These are phyloP conservation scores for Candida cerambycidarum DNA, from an alignment of 805 yeast species.

Conservation along the genomic window DNA sequence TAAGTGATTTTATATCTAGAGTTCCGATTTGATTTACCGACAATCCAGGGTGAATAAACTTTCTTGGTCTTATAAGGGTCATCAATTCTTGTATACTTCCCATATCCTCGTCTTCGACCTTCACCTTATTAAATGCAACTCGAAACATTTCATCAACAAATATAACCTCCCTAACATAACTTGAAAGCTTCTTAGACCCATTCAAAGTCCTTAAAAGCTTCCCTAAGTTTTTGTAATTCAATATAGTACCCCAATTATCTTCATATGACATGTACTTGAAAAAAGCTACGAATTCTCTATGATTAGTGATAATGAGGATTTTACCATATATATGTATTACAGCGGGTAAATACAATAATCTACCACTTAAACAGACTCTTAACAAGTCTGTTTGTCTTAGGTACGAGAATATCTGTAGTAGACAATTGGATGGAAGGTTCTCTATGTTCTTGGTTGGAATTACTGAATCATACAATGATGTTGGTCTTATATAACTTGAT, in stretches of 20 bases:
- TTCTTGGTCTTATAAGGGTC: not conserved
- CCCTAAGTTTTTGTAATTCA: constrained; percentile 14
- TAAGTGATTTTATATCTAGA: too few relatives aligned
- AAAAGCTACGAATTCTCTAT: constrained; percentile 3
- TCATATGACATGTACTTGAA: constrained; percentile 2
- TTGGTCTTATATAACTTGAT: constrained; percentile 17
- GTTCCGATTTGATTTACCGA: not conserved
- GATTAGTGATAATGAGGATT: constrained; percentile 18
- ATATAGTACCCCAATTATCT: constrained; percentile 21
- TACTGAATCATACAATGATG: constrained; percentile 9
- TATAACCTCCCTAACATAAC: constrained; percentile 3
- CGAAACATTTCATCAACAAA: too few relatives aligned
- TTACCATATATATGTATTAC: constrained; percentile 21
- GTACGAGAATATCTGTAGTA: constrained; percentile 19
- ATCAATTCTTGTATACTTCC: not conserved
- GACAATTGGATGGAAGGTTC: constrained; percentile 23
- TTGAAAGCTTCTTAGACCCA: constrained; percentile 9
- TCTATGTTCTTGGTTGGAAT: constrained; percentile 15
- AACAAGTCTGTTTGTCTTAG: constrained; percentile 23
- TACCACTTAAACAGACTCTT: constrained; percentile 20
- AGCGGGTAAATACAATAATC: constrained; percentile 27
- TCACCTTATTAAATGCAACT: constrained; percentile 7
- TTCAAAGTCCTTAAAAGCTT: constrained; percentile 15
- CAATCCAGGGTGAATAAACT: constrained; percentile 6
- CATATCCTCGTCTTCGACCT: constrained; percentile 2